A percentile compares a stretch with the other conserved stretches of the same genome.
These are phyloP conservation scores for Citrus mangshanensis DNA, from an alignment of 345 rosid species.

Conservation along the genomic window DNA sequence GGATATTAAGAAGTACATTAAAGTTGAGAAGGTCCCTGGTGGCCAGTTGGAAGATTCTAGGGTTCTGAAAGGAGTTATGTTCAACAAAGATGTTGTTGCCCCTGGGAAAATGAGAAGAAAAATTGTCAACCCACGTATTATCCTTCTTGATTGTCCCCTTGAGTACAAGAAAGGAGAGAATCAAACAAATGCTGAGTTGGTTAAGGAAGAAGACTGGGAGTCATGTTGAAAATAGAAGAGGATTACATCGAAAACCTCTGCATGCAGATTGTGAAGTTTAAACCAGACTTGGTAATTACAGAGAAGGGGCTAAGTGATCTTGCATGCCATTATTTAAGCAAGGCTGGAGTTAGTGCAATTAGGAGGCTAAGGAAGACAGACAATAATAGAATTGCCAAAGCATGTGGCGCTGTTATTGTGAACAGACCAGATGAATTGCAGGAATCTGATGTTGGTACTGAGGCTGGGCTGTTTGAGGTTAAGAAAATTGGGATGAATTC, in stretches of 20 bases:
- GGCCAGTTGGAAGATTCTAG: constrained; percentile 88
- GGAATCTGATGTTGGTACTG: constrained; percentile 94
- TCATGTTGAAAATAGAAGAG: constrained; percentile 85
- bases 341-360: constrained; percentile 94
- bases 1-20: constrained; percentile 88
- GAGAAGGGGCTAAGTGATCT: constrained; percentile 97
- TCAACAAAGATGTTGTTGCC: constrained; percentile 87
- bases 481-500: constrained; percentile 96
- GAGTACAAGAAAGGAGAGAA: constrained; percentile 99
- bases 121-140: constrained; percentile 76
- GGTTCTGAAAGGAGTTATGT: constrained; percentile 96
- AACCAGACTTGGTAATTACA: constrained; percentile 87
- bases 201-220: constrained; percentile 92
- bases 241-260: constrained; percentile 85
- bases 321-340: constrained; percentile 90
- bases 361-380: constrained; percentile 90
- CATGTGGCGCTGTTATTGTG: constrained; percentile 93
- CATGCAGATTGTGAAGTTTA: constrained; percentile 77
- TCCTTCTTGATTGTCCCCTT: constrained; percentile 91
- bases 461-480: constrained; percentile 93
- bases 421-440: constrained; percentile 94
- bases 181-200: constrained; percentile 94
- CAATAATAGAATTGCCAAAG: constrained; percentile 94
- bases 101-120: constrained; percentile 98
- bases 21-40: constrained; percentile 97